Evolutionary conservation across 345 rosid species (phyloP).

Genomic region (Murraya paniculata): DNA sequence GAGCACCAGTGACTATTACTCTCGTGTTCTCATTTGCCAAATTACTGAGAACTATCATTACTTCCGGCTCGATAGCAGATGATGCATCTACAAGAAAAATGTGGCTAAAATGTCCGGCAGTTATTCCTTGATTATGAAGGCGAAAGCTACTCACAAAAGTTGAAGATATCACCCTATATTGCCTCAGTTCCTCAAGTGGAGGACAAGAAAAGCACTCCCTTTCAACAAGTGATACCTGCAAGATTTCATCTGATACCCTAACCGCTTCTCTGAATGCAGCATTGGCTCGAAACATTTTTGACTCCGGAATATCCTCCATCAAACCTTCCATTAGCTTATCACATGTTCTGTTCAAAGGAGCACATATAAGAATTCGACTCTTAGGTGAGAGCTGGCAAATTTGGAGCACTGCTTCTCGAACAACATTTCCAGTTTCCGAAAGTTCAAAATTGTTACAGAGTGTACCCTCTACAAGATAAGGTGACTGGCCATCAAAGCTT

Average conservation of each 20-base stretch:
- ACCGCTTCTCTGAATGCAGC: constrained; percentile 40
- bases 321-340: constrained; percentile 31
- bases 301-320: constrained; percentile 20
- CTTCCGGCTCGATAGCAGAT: constrained; percentile 30
- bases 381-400: constrained; percentile 9
- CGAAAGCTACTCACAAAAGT: constrained; percentile 33
- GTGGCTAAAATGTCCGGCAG: constrained; percentile 33
- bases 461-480: constrained; percentile 32
- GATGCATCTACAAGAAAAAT: constrained; percentile 35
- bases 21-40: constrained; percentile 25
- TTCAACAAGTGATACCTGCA: constrained; percentile 17
- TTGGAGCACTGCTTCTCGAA: constrained; percentile 26
- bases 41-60: constrained; percentile 32
- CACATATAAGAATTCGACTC: constrained; percentile 28
- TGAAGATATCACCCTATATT: constrained; percentile 26
- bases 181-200: constrained; percentile 16
- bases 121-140: constrained; percentile 25
- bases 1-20: constrained; percentile 31
- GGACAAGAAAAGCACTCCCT: constrained; percentile 36
- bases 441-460: constrained; percentile 5
- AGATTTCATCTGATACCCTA: constrained; percentile 26
- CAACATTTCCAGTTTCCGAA: constrained; percentile 27
- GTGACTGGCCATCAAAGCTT: constrained; percentile 22
- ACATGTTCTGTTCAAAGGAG: constrained; percentile 35
- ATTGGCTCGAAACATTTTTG: constrained; percentile 30